Base-by-base conservation (phyloP, 2,329 filamentous ascomycete genomes). In the Cladophialophora chaetospira region DNA sequence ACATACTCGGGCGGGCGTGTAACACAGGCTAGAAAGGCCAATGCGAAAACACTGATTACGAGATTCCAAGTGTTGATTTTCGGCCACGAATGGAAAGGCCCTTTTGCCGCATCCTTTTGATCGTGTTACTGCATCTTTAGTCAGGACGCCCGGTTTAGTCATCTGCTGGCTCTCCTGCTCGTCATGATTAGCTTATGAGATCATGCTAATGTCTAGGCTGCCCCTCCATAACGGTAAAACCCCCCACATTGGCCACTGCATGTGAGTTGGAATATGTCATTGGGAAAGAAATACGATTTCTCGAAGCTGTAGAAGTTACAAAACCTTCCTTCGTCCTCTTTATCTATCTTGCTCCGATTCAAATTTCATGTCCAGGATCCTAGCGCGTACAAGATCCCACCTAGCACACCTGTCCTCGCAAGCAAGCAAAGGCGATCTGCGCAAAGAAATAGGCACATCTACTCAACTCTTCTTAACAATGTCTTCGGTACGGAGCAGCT, bases 401-500 rank as follows among this genome's bases (percentile, higher is more conserved):
- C 29, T 50, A 42, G 25, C 45, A 21, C 49, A 60, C 23, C 19
- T 60, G 23, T 42, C 31, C 35, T 29, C 48, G 23, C 36, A 42
- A 38, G 23, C 48, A 19, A 51, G 35, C 10, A 40, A 21, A 21
- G 36, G 36, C 36, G 36, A 28, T n/a, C 51, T 33, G 13, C 40
- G 15, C 28, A 19, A 28, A 31, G 48, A 23, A 31, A 4, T 25
- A n/a, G 42, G 4, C 42, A 13, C 42, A 19, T 19, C 48, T 13
- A n/a, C 35, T 11, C 23, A 42, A 5, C 25, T 40, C 25, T 23
- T 33, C 33, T 57, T 53, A 29, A 53, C 51, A 25, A 55, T 57
- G 21, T 55, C 60, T 53, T 58, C 61, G 58, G 58, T 62, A 60
- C 51, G 53, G 52, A 55, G 36, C 23, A 53, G 21, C 33, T 55